These are phyloP conservation scores for Nephromyces sp. DNA, from an alignment of 169 alveolate species.

Conservation along the genomic window DNA sequence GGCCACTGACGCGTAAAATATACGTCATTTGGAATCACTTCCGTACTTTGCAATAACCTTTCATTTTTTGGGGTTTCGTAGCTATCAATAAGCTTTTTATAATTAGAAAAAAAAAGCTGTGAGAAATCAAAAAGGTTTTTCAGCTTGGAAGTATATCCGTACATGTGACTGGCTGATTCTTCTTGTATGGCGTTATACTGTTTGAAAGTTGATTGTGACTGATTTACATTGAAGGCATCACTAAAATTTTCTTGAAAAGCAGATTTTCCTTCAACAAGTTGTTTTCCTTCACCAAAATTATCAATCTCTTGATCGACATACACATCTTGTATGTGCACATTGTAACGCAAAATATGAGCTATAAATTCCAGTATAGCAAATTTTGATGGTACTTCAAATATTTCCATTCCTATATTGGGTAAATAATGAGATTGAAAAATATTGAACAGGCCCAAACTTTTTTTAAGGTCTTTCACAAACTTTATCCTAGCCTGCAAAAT, in stretches of 20 bases:
- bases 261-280: not conserved
- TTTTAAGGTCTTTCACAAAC: too few species aligned
- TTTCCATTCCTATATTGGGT: conserved; percentile 41
- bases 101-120: not conserved
- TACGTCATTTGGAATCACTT: conserved; percentile 35
- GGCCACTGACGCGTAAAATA: conserved; percentile 39
- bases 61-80: not conserved
- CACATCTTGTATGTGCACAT: conserved; percentile 26
- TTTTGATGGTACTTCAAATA: conserved; percentile 36
- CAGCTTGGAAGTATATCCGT: too few species aligned
- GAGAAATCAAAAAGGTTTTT: too few species aligned
- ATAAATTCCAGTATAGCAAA: conserved; percentile 29
- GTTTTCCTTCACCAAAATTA: conserved; percentile 13
- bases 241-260: not conserved
- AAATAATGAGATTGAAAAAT: conserved; percentile 37
- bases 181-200: not conserved
- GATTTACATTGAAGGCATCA: not conserved
- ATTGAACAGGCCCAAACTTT: too few species aligned
- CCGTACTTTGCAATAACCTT: conserved; percentile 5
- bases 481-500: too few species aligned
- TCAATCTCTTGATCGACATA: conserved; percentile 27
- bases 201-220: not conserved
- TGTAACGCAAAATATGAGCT: conserved; percentile 15
- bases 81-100: not conserved
- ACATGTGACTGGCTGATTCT: not conserved